Evolutionary conservation across 2,329 filamentous ascomycete species (phyloP).

Genomic region (Elsinoe ampelina): DNA sequence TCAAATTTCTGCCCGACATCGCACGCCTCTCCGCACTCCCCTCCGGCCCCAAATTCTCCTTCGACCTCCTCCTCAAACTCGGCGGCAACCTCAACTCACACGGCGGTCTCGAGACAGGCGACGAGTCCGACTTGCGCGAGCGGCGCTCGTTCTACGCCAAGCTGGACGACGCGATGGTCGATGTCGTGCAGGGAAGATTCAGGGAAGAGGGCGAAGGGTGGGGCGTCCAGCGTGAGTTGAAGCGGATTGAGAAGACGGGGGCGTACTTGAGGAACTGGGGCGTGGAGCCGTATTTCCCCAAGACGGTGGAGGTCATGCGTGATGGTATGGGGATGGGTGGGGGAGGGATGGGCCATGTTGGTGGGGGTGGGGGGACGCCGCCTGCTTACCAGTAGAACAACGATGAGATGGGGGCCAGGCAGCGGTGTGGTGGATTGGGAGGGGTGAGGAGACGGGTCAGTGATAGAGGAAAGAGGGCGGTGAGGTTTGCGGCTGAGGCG

Average conservation of each 20-base stretch:
- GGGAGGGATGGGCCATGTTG: background rate
- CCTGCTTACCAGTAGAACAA: conserved; percentile 17
- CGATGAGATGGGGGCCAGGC: background rate
- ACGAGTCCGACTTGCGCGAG: conserved; percentile 39
- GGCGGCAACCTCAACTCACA: conserved; percentile 48
- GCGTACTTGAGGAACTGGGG: conserved; percentile 43
- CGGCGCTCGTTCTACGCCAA: conserved; percentile 42
- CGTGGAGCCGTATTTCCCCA: conserved; percentile 45
- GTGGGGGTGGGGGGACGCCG: conserved; percentile 16
- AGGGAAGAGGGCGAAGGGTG: conserved; percentile 42
- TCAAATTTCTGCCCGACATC: conserved; percentile 47
- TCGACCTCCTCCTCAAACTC: conserved; percentile 46
- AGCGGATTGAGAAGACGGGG: conserved; percentile 48
- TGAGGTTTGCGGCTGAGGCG: too few species aligned
- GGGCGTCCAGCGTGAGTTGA: conserved; percentile 44
- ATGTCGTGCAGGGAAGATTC: conserved; percentile 43
- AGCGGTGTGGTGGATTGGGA: background rate
- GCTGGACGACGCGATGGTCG: conserved; percentile 43
- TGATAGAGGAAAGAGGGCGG: background rate
- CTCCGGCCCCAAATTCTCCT: conserved; percentile 40
- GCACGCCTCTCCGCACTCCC: conserved; percentile 40
- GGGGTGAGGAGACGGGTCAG: background rate
- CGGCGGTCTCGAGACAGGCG: conserved; percentile 42
- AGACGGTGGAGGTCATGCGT: conserved; percentile 42
- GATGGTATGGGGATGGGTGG: conserved; percentile 20